phyloP scores from a whole-genome alignment of 2,329 filamentous ascomycete species.

The Monilinia fructicola region DNA sequence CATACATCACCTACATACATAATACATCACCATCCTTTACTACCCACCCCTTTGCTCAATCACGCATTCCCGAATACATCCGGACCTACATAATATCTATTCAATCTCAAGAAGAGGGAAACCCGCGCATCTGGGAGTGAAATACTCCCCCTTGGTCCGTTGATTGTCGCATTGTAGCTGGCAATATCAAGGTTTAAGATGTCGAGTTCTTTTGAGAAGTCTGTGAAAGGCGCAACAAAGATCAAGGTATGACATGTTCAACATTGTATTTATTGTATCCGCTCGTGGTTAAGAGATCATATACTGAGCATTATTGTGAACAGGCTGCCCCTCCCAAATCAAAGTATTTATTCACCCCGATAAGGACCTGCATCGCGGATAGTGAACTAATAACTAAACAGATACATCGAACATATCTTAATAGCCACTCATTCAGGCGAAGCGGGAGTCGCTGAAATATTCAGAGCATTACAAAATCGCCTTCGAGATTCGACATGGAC shows the following conservation, averaged over 20 bases:
- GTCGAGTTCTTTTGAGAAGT: slow-evolving; percentile 95
- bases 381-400: slow-evolving; percentile 31
- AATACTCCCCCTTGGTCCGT: slow-evolving; percentile 21
- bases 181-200: slow-evolving; percentile 46
- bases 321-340: slow-evolving; percentile 95
- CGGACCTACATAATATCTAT: slow-evolving; percentile 6
- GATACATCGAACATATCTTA: slow-evolving; percentile 85
- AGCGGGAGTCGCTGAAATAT: slow-evolving; percentile 91
- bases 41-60: slow-evolving; percentile 18
- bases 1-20: too few species aligned
- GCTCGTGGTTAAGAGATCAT: slow-evolving; percentile 6
- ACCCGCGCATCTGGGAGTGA: slow-evolving; percentile 19
- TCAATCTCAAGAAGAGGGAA: slow-evolving; percentile 13
- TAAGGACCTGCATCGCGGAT: not conserved
- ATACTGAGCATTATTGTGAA: slow-evolving; percentile 26
- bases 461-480: slow-evolving; percentile 83
- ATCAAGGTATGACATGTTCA: slow-evolving; percentile 67
- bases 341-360: slow-evolving; percentile 62
- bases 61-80: slow-evolving; percentile 5
- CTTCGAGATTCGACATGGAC: slow-evolving; percentile 98
- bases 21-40: not conserved
- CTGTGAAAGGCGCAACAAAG: slow-evolving; percentile 97
- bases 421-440: slow-evolving; percentile 93
- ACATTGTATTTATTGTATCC: slow-evolving; percentile 11
- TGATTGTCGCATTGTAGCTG: slow-evolving; percentile 22